Conservation (phyloP, 1,284 basidiomycete genomes). For the Garcileccinum viscosum region DNA sequence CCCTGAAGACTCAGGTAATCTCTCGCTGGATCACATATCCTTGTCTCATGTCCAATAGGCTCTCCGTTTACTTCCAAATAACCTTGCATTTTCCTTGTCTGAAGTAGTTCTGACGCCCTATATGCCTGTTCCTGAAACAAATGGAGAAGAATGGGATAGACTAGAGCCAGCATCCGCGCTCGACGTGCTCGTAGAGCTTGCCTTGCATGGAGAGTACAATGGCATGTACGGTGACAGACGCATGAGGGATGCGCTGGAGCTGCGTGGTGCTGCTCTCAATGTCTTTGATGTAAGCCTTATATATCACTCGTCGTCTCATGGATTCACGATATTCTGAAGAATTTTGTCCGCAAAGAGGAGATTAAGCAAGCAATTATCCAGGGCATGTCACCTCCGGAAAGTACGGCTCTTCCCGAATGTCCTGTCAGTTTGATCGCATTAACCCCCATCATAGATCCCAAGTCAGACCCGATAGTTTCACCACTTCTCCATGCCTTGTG, state of each 20-base stretch:
- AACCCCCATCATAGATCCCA: slow-evolving; percentile 27
- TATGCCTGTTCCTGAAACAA: slow-evolving; percentile 81
- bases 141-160: slow-evolving; percentile 88
- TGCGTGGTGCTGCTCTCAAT: slow-evolving; percentile 67
- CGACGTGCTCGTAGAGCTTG: slow-evolving; percentile 76
- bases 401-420: slow-evolving; percentile 26
- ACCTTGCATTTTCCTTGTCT: slow-evolving; percentile 64
- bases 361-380: slow-evolving; percentile 69
- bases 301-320: not conserved
- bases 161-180: slow-evolving; percentile 76
- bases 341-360: slow-evolving; percentile 75
- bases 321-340: slow-evolving; percentile 47
- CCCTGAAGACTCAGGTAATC: slow-evolving; percentile 82
- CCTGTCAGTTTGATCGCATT: slow-evolving; percentile 8
- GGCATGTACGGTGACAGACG: slow-evolving; percentile 63
- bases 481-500: slow-evolving; percentile 72
- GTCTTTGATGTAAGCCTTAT: slow-evolving; percentile 68
- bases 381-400: slow-evolving; percentile 67
- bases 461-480: slow-evolving; percentile 54
- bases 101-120: slow-evolving; percentile 75
- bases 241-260: slow-evolving; percentile 64
- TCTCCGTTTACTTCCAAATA: slow-evolving; percentile 68
- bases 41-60: slow-evolving; percentile 50
- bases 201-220: slow-evolving; percentile 81
- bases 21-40: slow-evolving; percentile 11